Evolutionary conservation across 1,284 basidiomycete species (phyloP).

Genomic region (Ganoderma lucidum): DNA sequence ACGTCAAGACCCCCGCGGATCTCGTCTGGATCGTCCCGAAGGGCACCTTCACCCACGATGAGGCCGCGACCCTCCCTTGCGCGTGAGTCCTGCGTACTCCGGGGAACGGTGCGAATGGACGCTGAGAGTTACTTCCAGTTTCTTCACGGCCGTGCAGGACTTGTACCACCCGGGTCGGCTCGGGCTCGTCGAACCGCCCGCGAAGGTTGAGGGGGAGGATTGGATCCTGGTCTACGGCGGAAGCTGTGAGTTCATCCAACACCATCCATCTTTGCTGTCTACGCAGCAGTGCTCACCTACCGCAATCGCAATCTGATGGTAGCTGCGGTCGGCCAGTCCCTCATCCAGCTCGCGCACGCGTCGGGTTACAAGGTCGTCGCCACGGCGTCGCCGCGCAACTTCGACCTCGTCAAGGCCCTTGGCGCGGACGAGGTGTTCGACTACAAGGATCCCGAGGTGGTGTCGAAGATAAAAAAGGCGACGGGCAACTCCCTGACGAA

Average conservation of each 20-base stretch:
- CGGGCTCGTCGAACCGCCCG: constrained; percentile 35
- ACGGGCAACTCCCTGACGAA: constrained; percentile 34
- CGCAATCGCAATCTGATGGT: not conserved
- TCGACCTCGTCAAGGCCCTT: constrained; percentile 46
- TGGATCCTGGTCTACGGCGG: constrained; percentile 43
- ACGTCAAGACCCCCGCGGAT: constrained; percentile 44
- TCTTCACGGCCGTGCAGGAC: constrained; percentile 46
- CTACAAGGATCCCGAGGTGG: constrained; percentile 35
- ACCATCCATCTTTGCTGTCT: not conserved
- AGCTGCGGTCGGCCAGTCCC: constrained; percentile 50
- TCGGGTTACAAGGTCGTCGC: constrained; percentile 51
- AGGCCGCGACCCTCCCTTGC: constrained; percentile 50
- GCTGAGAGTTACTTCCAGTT: constrained; percentile 18
- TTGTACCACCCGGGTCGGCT: constrained; percentile 40
- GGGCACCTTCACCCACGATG: constrained; percentile 40
- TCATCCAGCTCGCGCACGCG: constrained; percentile 51
- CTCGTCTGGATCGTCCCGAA: constrained; percentile 45
- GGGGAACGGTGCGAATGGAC: not conserved
- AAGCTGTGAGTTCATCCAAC: constrained; percentile 31
- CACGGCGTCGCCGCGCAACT: constrained; percentile 49
- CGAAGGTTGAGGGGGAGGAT: constrained; percentile 27
- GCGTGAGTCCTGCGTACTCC: constrained; percentile 36
- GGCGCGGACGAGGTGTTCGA: constrained; percentile 53
- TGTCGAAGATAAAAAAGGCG: constrained; percentile 35
- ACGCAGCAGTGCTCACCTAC: too few species aligned